A percentile compares a stretch with the other conserved stretches of the same genome.
phyloP scores from a whole-genome alignment of 164 flowering plant species.

The Stephania japonica region DNA sequence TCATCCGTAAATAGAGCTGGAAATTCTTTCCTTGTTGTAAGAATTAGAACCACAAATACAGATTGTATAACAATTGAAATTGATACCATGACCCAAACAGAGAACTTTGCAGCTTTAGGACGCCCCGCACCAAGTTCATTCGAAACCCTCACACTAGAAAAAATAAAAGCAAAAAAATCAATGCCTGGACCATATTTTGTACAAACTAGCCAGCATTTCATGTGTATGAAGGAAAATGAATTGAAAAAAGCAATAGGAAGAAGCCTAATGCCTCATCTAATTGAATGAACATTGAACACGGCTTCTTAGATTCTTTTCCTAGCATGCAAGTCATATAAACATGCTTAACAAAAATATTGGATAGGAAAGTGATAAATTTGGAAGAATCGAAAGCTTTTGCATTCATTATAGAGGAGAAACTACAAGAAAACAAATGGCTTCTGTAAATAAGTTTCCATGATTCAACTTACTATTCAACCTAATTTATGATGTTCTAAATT shows the following conservation, averaged over 20 bases:
- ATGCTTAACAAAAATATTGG: too few species aligned
- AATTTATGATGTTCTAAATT: too few species aligned
- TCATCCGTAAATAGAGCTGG: slow-evolving; percentile 5
- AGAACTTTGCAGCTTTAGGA: slow-evolving; percentile 8
- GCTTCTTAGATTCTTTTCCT: too few species aligned
- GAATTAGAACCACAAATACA: not conserved
- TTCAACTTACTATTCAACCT: too few species aligned
- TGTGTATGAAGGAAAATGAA: not conserved
- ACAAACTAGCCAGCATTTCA: not conserved
- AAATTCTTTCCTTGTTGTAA: not conserved
- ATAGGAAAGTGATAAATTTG: too few species aligned
- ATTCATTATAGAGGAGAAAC: too few species aligned
- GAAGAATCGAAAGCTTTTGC: too few species aligned
- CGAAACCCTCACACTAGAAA: slow-evolving; percentile 10
- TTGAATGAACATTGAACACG: too few species aligned
- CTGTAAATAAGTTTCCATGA: too few species aligned
- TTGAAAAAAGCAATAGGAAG: not conserved
- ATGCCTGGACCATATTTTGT: not conserved
- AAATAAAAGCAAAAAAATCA: not conserved
- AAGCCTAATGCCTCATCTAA: too few species aligned
- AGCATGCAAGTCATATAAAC: too few species aligned
- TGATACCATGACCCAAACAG: slow-evolving; percentile 3
- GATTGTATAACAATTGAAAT: not conserved
- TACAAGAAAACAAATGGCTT: too few species aligned
- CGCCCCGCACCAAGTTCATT: slow-evolving; percentile 9